These are phyloP conservation scores for Colletotrichum tabaci DNA, from an alignment of 2,329 filamentous ascomycete genomes.

Conservation along the genomic window DNA sequence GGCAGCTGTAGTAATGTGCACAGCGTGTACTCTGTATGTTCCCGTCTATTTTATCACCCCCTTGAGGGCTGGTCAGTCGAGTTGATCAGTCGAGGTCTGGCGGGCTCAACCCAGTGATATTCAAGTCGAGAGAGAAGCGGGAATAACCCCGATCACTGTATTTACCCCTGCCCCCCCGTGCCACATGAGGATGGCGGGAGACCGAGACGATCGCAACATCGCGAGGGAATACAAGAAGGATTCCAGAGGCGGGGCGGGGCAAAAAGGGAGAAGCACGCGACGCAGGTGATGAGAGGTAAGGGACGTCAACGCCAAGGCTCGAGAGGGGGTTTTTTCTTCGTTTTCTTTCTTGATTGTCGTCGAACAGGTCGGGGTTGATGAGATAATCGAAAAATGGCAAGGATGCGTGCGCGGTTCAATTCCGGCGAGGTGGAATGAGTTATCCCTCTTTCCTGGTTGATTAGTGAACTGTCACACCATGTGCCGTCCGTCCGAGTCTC, in stretches of 20 bases:
- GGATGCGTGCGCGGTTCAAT: no score
- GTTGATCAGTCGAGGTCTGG: no score
- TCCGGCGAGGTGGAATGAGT: no score
- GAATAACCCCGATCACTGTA: no score
- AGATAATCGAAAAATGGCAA: conserved; percentile 31
- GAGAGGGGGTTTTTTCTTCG: not conserved
- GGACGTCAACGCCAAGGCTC: not conserved
- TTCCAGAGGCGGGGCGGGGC: not conserved
- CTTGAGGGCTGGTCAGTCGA: no score
- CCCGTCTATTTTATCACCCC: no score
- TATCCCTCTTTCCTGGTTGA: not conserved
- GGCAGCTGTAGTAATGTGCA: not conserved
- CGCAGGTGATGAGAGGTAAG: no score
- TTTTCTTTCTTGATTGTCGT: not conserved
- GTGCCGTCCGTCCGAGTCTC: no score
- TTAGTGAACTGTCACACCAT: not conserved
- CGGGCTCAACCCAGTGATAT: no score
- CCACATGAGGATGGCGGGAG: not conserved
- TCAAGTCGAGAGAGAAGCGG: no score
- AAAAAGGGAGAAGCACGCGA: no score
- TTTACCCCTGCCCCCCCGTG: not conserved
- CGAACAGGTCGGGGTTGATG: conserved; percentile 2
- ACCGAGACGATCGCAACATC: not conserved
- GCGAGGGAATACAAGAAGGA: not conserved
- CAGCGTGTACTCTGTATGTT: not conserved